Conservation (phyloP, 2,329 filamentous ascomycete species). For the Pyrenophora seminiperda region DNA sequence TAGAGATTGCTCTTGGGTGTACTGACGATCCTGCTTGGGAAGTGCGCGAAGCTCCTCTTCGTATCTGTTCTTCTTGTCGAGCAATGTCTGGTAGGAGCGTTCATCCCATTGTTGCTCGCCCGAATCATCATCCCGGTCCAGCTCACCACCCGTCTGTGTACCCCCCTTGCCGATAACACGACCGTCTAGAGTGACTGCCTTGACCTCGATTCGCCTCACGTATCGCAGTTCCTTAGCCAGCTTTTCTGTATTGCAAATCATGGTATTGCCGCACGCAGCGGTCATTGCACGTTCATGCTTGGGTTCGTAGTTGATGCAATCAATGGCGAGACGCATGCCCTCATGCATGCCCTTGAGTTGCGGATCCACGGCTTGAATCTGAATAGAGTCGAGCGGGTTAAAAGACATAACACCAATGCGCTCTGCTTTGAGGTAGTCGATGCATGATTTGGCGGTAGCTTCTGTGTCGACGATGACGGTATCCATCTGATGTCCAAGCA, state of each 20-base stretch:
- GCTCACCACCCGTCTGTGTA: conserved; percentile 92
- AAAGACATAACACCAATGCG: conserved; percentile 88
- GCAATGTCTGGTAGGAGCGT: conserved; percentile 83
- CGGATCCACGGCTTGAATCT: conserved; percentile 87
- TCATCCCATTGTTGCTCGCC: conserved; percentile 86
- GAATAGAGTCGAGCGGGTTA: conserved; percentile 95
- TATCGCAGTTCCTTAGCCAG: conserved; percentile 92
- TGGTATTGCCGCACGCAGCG: conserved; percentile 91
- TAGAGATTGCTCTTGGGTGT: conserved; percentile 77
- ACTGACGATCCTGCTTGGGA: conserved; percentile 76
- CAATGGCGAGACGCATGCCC: conserved; percentile 84
- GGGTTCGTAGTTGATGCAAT: conserved; percentile 92
- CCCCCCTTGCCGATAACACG: conserved; percentile 96
- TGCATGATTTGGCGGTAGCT: conserved; percentile 91
- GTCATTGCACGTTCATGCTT: conserved; percentile 89
- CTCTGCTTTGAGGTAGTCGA: conserved; percentile 91
- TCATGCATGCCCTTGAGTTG: conserved; percentile 88
- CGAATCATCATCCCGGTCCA: conserved; percentile 66
- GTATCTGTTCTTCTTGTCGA: conserved; percentile 74
- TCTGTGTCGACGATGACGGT: conserved; percentile 94
- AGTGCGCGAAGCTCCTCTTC: conserved; percentile 78
- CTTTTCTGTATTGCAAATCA: conserved; percentile 87
- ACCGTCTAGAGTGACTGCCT: conserved; percentile 93
- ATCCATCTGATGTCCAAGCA: conserved; percentile 91
- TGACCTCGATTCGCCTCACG: conserved; percentile 81